Percentiles rank a stretch among this genome's conserved stretches.
phyloP scores from a whole-genome alignment of 2,329 filamentous ascomycete genomes.

The Aspergillus brunneoviolaceus region DNA sequence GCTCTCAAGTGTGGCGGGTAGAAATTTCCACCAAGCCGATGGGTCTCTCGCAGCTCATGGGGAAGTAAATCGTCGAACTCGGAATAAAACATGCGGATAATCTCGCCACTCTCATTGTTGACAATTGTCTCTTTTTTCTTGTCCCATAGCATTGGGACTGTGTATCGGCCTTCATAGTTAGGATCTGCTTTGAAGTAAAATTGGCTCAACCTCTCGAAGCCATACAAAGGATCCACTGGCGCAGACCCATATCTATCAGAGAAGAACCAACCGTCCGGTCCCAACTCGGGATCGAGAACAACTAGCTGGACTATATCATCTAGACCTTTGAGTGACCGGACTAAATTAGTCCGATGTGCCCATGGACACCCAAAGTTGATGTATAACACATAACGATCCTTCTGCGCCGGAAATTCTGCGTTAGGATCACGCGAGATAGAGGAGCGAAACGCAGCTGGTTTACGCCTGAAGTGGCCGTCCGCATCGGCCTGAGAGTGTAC shows the following conservation, averaged over 20 bases:
- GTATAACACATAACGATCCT: slow-evolving; percentile 62
- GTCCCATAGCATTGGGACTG: slow-evolving; percentile 80
- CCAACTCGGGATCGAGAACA: slow-evolving; percentile 40
- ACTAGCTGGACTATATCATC: slow-evolving; percentile 52
- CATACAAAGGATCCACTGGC: slow-evolving; percentile 67
- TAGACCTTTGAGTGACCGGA: slow-evolving; percentile 52
- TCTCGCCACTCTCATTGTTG: slow-evolving; percentile 85
- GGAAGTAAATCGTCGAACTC: slow-evolving; percentile 70
- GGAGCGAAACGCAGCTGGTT: slow-evolving; percentile 56
- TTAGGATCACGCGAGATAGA: slow-evolving; percentile 53
- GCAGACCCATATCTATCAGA: slow-evolving; percentile 58
- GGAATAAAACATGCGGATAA: slow-evolving; percentile 76
- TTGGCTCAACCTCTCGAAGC: slow-evolving; percentile 68
- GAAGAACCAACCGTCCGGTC: slow-evolving; percentile 70
- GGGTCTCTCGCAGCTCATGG: slow-evolving; percentile 55
- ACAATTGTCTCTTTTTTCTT: slow-evolving; percentile 72
- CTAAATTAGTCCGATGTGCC: slow-evolving; percentile 55
- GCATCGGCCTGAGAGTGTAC: slow-evolving; percentile 39
- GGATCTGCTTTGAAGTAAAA: slow-evolving; percentile 72
- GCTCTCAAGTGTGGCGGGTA: slow-evolving; percentile 62
- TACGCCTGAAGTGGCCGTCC: slow-evolving; percentile 55
- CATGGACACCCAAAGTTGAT: slow-evolving; percentile 63
- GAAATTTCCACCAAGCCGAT: slow-evolving; percentile 55
- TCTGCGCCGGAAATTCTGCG: slow-evolving; percentile 58
- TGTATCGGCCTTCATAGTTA: slow-evolving; percentile 71